Conservation (phyloP, 2,329 filamentous ascomycete genomes). For the Stagonosporopsis chrysanthemi region DNA sequence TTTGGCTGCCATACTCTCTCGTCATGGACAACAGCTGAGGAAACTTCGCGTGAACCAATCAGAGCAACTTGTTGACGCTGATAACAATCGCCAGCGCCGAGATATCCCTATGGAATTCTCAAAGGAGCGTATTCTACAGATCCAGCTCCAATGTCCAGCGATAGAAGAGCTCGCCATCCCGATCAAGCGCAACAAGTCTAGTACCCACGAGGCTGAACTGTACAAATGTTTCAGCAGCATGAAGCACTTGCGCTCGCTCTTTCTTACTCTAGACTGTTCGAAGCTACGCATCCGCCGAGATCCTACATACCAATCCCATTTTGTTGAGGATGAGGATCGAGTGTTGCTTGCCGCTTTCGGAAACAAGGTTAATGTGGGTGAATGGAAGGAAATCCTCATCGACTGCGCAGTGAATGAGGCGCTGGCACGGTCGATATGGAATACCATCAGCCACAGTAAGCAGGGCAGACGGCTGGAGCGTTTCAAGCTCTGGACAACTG, state of each 20-base stretch:
- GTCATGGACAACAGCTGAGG: slow-evolving; percentile 6
- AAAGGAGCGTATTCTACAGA: slow-evolving; percentile 13
- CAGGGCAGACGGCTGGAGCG: slow-evolving; percentile 25
- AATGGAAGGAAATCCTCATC: slow-evolving; percentile 24
- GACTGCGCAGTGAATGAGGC: slow-evolving; percentile 33
- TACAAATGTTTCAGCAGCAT: slow-evolving; percentile 31
- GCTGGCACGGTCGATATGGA: slow-evolving; percentile 31
- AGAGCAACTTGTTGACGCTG: not conserved
- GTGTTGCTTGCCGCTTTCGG: not conserved
- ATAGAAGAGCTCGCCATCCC: slow-evolving; percentile 27
- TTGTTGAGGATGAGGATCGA: slow-evolving; percentile 11
- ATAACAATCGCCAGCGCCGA: slow-evolving; percentile 13
- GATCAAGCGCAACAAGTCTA: slow-evolving; percentile 28
- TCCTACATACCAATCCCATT: slow-evolving; percentile 18
- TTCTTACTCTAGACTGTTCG: slow-evolving; percentile 27
- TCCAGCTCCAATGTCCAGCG: slow-evolving; percentile 23
- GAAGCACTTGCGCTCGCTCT: slow-evolving; percentile 20
- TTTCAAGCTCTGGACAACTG: slow-evolving; percentile 31
- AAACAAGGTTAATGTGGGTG: not conserved
- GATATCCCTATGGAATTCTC: slow-evolving; percentile 28
- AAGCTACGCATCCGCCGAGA: slow-evolving; percentile 22
- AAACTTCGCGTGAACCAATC: not conserved
- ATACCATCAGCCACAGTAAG: slow-evolving; percentile 23
- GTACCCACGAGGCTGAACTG: slow-evolving; percentile 22
- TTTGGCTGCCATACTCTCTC: slow-evolving; percentile 19